Evolutionary conservation across 1,284 basidiomycete species (phyloP), one percentile per base, ranked within the genome.

Genomic region (Bjerkandera adusta): DNA sequence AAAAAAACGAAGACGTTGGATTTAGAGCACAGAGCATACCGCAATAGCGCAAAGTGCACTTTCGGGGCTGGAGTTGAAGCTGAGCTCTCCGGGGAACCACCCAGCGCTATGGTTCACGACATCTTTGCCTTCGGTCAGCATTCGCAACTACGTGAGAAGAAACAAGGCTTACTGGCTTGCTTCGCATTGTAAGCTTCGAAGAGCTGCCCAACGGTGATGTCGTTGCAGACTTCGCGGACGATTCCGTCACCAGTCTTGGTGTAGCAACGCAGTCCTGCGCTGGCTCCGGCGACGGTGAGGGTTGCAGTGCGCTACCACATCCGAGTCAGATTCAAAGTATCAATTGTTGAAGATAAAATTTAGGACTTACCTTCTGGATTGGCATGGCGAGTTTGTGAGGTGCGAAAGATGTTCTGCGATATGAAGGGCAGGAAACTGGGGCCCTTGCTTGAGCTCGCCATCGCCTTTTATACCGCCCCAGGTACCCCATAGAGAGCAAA

Each of bases 231-330:
- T 25, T 46, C 44, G 29, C 44, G 44, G 1, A 38, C 44, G 29
- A 21, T 24, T 10, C 44, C 44, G 36, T 46, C 44, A 13, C 11
- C 33, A 10, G 36, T 38, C 44, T 46, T 46, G 15, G 44, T 46
- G 44, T 46, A 38, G 15, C 38, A 25, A 18, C 36, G 36, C 5
- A 46, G 38, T 21, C 44, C 44, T 20, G 15, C 18, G 25, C 20
- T 13, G 36, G 16, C 18, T 4, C 20, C 35, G 4, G 44, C 44
- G n/a, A 29, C 44, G 21, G 36, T 33, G 18, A 46, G 21, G 22
- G 44, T 39, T 10, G 44, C 39, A 13, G 22, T 46, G 16, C 44
- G 24, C 44, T 46, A n/a, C n/a, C n/a, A n/a, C n/a, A n/a, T n/a
- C n/a, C n/a, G n/a, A n/a, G n/a, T n/a, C n/a, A n/a, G n/a, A n/a